A percentile compares a stretch with the other conserved stretches of the same genome.
Evolutionary conservation across 805 yeast genomes (phyloP).

Genomic region (Candida schatavii): DNA sequence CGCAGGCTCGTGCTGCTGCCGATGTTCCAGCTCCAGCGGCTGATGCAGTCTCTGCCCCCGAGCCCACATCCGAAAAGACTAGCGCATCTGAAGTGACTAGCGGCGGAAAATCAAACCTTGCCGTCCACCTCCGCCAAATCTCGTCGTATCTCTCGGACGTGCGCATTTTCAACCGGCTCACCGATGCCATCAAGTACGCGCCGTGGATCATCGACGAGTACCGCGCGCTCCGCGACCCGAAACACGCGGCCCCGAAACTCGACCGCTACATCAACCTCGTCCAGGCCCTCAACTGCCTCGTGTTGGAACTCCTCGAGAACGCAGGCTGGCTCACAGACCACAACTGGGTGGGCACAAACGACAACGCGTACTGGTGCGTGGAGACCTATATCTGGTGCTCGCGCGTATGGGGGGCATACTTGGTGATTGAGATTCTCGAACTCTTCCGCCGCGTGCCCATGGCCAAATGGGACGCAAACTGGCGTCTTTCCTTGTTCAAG

Average conservation of each 20-base stretch:
- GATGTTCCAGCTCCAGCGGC: not conserved
- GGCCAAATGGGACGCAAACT: constrained; percentile 31
- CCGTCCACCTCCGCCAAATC: constrained; percentile 32
- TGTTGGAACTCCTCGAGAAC: constrained; percentile 39
- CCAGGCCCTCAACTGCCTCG: constrained; percentile 40
- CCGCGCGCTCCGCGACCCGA: constrained; percentile 24
- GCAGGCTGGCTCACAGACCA: constrained; percentile 47
- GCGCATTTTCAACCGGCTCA: constrained; percentile 40
- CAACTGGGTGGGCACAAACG: constrained; percentile 41
- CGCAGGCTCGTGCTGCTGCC: not conserved
- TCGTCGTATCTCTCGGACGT: constrained; percentile 39
- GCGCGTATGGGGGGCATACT: constrained; percentile 43
- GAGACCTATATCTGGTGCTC: constrained; percentile 45
- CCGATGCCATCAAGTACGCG: constrained; percentile 40
- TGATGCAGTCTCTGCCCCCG: not conserved
- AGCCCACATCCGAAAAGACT: no score
- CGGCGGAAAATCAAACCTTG: constrained; percentile 19
- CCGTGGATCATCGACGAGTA: constrained; percentile 45
- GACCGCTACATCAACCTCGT: constrained; percentile 34
- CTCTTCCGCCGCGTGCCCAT: constrained; percentile 39
- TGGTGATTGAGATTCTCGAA: constrained; percentile 38
- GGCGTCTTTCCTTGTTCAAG: constrained; percentile 35
- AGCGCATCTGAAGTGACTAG: constrained; percentile 11
- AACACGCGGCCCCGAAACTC: constrained; percentile 21
- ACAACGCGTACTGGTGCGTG: constrained; percentile 41